These are phyloP conservation scores for Fusarium equiseti DNA, from an alignment of 2,329 filamentous ascomycete species.

Conservation along the genomic window DNA sequence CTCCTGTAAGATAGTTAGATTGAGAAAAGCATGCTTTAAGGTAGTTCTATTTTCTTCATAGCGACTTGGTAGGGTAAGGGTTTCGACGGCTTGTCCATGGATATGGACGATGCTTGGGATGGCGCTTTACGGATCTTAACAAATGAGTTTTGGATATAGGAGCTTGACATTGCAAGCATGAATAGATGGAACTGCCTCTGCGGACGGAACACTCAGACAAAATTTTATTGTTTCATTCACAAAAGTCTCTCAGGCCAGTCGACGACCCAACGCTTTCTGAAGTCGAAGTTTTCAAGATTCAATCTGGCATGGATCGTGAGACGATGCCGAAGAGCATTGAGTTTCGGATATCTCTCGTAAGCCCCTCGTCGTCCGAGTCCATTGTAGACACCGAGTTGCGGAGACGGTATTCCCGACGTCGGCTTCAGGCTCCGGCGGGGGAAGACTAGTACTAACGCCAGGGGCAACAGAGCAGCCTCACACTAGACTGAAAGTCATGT, in stretches of 20 bases:
- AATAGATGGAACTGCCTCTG: constrained; percentile 9
- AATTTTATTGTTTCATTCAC: not conserved
- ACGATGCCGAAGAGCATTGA: not conserved
- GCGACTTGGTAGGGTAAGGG: constrained; percentile 1
- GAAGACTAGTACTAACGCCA: constrained; percentile 16
- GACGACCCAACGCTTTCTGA: not conserved
- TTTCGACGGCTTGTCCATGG: not conserved
- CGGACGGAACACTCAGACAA: not conserved
- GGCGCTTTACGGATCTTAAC: constrained; percentile 32
- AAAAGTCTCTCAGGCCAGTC: not conserved
- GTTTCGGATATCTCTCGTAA: constrained; percentile 2
- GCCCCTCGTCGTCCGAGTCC: not conserved
- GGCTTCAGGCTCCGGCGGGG: constrained; percentile 16
- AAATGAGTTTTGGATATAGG: constrained; percentile 19
- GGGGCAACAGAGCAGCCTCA: constrained; percentile 5
- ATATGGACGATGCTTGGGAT: constrained; percentile 13
- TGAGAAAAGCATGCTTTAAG: constrained; percentile 1
- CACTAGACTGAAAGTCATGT: not conserved
- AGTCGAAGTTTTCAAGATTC: not conserved
- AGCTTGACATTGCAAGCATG: constrained; percentile 12
- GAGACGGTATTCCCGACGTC: constrained; percentile 22
- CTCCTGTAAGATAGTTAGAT: constrained; percentile 31
- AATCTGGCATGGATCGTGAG: not conserved
- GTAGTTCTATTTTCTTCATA: constrained; percentile 4
- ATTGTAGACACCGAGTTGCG: constrained; percentile 4